Evolutionary conservation across 2,329 filamentous ascomycete species (phyloP).

Genomic region (Ilyonectria robusta): DNA sequence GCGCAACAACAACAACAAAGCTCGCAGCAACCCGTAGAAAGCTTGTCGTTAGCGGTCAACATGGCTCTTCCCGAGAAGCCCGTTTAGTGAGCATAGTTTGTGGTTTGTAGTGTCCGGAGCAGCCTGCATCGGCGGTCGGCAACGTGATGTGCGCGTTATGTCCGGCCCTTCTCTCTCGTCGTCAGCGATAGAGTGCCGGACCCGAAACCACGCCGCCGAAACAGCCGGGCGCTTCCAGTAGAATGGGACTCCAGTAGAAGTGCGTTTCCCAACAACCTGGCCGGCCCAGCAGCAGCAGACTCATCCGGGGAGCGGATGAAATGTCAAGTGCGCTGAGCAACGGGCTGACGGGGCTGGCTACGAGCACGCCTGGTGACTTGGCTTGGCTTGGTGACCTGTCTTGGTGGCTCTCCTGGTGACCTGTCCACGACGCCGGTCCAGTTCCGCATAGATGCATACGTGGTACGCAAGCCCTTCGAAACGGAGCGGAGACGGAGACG

Average conservation of each 20-base stretch:
- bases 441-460: slow-evolving; percentile 26
- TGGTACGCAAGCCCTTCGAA: slow-evolving; percentile 12
- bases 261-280: background rate
- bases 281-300: slow-evolving; percentile 5
- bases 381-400: background rate
- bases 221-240: slow-evolving; percentile 39
- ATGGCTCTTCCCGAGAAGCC: slow-evolving; percentile 29
- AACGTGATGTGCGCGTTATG: slow-evolving; percentile 11
- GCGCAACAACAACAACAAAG: slow-evolving; percentile 28
- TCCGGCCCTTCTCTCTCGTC: slow-evolving; percentile 20
- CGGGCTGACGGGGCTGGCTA: background rate
- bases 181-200: slow-evolving; percentile 34
- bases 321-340: background rate
- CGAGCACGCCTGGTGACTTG: slow-evolving; percentile 9
- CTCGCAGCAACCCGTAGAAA: slow-evolving; percentile 29
- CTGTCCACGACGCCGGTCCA: background rate
- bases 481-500: slow-evolving; percentile 29
- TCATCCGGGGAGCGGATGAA: slow-evolving; percentile 4
- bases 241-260: background rate
- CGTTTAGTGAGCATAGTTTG: slow-evolving; percentile 4
- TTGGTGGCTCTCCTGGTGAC: background rate
- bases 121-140: slow-evolving; percentile 8
- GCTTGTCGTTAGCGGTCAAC: slow-evolving; percentile 27
- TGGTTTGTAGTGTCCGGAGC: slow-evolving; percentile 4
- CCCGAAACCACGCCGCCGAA: slow-evolving; percentile 39